Base-by-base conservation (phyloP, 2,329 filamentous ascomycete genomes). In the Chaetomium sp. region DNA sequence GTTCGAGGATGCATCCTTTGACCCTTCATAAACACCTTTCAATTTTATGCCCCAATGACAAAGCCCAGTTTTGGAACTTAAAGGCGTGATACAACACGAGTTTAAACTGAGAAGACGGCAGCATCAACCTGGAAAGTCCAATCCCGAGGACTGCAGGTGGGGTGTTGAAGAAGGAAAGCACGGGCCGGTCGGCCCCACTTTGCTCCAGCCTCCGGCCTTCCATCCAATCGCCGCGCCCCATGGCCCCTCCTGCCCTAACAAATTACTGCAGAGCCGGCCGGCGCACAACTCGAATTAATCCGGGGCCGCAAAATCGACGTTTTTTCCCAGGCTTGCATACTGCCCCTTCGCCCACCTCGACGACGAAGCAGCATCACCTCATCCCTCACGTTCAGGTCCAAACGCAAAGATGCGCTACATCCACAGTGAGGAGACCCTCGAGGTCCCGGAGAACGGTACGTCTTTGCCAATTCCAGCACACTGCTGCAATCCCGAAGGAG, bases 341-440 rank as follows among this genome's bases (percentile, higher is more conserved):
- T 49, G 48, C 57, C 53, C 56, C 58, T 59, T 58, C 61, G 62
- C 60, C 63, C 60, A 64, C 62, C 64, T 65, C 60, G 62, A 65
- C 64, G 64, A 65, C 64, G 59, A 62, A 59, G 58, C 59, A 62
- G 54, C 60, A 60, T 58, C 56, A 58, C 49, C 52, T 35, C 48
- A 60, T 64, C 59, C 73, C 74, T 72, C 70, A 71, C 71, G 70
- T 71, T 62, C 55, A 54, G 55, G 64, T 68, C 73, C 72, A 70
- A 75, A 75, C 77, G 79, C 80, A 88, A 96, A 89, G 80, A 97
- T 97, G 94, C 95, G 89, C 84, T 97, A 96, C 89, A 96, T 99
- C 82, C 91, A 96, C 85, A 95, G 90, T 74, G 84, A 92, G 81
- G 92, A 99, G 86, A 82, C 84, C 79, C 84, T 99, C 80, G 84